phyloP scores from a whole-genome alignment of 1,284 basidiomycete genomes.

The Microbotryum violaceum region DNA sequence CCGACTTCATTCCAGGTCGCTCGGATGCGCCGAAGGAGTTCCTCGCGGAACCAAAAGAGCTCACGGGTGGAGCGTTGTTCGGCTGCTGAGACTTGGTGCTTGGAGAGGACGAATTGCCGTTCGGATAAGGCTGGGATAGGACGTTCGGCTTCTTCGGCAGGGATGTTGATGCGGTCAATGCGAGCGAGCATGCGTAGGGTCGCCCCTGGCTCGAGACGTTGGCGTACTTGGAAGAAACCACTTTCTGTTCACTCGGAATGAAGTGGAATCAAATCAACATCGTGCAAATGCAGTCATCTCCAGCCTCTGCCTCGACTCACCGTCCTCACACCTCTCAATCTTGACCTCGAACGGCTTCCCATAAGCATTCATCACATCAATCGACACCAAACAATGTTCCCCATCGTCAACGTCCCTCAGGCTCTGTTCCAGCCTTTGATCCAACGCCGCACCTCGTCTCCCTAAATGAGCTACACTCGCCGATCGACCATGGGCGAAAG shows the following conservation, averaged over 20 bases:
- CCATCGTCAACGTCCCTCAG: slow-evolving; percentile 45
- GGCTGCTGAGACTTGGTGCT: slow-evolving; percentile 54
- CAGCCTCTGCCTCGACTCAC: background rate
- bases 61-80: slow-evolving; percentile 61
- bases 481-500: slow-evolving; percentile 8
- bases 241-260: background rate
- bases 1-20: slow-evolving; percentile 79
- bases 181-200: slow-evolving; percentile 73
- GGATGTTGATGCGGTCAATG: slow-evolving; percentile 58
- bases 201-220: slow-evolving; percentile 53
- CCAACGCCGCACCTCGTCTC: slow-evolving; percentile 18
- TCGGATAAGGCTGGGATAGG: slow-evolving; percentile 76
- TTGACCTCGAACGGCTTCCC: slow-evolving; percentile 79
- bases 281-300: too few relatives aligned
- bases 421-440: slow-evolving; percentile 34
- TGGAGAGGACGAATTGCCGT: slow-evolving; percentile 85
- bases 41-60: slow-evolving; percentile 90
- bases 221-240: slow-evolving; percentile 16
- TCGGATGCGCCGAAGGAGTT: slow-evolving; percentile 59
- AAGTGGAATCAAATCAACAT: too few relatives aligned
- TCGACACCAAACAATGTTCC: slow-evolving; percentile 71
- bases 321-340: slow-evolving; percentile 47
- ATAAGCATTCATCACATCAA: slow-evolving; percentile 83
- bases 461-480: slow-evolving; percentile 29
- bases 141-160: slow-evolving; percentile 52